Evolutionary conservation across 2,329 filamentous ascomycete genomes (phyloP).

Genomic region (Zymoseptoria brevis): DNA sequence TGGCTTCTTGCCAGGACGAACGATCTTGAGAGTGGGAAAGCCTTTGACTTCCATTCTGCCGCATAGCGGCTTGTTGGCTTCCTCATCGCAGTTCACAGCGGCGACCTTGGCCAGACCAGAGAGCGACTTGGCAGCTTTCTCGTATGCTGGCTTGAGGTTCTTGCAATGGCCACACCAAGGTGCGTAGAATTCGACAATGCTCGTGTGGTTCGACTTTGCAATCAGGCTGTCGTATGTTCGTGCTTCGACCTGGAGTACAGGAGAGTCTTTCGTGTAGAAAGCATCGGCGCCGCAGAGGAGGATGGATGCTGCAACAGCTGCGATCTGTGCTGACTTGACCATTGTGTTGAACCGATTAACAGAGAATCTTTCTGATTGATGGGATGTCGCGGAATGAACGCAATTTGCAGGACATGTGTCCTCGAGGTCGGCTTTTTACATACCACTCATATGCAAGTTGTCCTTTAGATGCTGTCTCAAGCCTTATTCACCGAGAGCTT

Average conservation of each 20-base stretch:
- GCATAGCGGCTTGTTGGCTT: constrained; percentile 83
- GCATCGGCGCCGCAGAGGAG: constrained; percentile 59
- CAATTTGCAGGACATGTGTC: not conserved
- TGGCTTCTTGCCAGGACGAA: constrained; percentile 73
- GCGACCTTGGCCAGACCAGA: constrained; percentile 91
- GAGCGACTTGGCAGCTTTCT: constrained; percentile 83
- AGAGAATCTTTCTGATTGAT: not conserved
- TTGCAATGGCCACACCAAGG: constrained; percentile 98
- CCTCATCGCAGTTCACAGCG: constrained; percentile 90
- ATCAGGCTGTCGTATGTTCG: constrained; percentile 78
- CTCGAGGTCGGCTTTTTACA: not conserved
- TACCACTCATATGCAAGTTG: not conserved
- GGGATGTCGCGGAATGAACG: not conserved
- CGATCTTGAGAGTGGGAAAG: constrained; percentile 92
- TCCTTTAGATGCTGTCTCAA: not conserved
- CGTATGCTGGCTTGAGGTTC: constrained; percentile 90
- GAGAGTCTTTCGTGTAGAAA: constrained; percentile 78
- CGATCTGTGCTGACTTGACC: constrained; percentile 20
- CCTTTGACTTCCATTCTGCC: constrained; percentile 79
- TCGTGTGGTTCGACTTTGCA: constrained; percentile 77
- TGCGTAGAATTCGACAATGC: constrained; percentile 64
- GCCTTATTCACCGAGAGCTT: not conserved
- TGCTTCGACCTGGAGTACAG: constrained; percentile 72
- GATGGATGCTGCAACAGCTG: constrained; percentile 52
- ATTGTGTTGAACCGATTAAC: constrained; percentile 5